Evolutionary conservation across 164 flowering plant genomes (phyloP).

Genomic region (Vitis amurensis): DNA sequence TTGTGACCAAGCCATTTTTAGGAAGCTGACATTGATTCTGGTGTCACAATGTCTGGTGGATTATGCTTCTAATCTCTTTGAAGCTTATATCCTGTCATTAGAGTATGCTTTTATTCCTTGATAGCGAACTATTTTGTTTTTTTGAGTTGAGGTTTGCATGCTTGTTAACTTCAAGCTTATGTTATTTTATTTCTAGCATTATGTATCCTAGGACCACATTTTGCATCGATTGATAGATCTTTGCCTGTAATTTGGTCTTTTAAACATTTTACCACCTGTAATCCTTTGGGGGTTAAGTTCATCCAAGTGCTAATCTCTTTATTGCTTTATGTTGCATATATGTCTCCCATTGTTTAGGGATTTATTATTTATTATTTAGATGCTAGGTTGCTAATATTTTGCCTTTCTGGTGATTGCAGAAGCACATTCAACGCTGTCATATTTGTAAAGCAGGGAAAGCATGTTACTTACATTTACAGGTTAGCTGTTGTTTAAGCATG

Average conservation of each 20-base stretch:
- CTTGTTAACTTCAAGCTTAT: background rate
- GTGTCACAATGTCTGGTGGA: no score
- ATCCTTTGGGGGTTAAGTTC: background rate
- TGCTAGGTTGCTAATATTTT: constrained; percentile 12
- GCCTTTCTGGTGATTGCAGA: constrained; percentile 44
- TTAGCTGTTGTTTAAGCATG: constrained; percentile 8
- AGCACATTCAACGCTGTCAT: constrained; percentile 65
- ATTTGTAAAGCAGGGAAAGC: constrained; percentile 66
- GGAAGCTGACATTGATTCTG: no score
- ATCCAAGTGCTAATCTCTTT: background rate
- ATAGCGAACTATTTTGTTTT: background rate
- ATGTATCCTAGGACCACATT: background rate
- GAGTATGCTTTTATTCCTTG: background rate
- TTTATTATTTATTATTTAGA: background rate
- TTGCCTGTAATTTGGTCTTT: no score
- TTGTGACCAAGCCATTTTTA: no score
- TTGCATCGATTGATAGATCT: no score
- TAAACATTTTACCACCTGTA: background rate
- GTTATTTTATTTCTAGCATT: background rate
- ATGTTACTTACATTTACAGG: constrained; percentile 75
- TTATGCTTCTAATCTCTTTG: background rate
- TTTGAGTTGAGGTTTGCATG: background rate
- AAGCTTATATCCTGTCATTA: background rate
- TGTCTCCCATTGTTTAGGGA: background rate
- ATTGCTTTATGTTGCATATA: background rate